A percentile compares a stretch with the other conserved stretches of the same genome.
Conservation (phyloP, 306 rosid species). For the Cercis canadensis region DNA sequence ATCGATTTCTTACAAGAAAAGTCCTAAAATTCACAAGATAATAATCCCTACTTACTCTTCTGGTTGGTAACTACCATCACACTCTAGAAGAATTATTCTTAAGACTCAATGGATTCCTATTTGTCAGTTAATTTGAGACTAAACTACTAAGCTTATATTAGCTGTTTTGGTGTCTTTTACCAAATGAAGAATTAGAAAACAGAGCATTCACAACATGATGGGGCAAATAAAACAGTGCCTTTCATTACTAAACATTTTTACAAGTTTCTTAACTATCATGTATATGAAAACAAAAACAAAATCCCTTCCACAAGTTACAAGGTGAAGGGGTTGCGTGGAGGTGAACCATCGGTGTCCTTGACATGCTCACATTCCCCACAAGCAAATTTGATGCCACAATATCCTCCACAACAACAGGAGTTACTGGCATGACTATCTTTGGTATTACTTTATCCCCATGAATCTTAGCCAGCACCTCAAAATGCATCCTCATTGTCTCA, state of each 20-base stretch:
- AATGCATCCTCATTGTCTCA: slow-evolving; percentile 67
- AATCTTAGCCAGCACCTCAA: slow-evolving; percentile 91
- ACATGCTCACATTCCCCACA: slow-evolving; percentile 60
- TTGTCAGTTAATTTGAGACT: too few species aligned
- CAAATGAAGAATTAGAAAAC: too few species aligned
- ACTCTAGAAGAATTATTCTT: too few species aligned
- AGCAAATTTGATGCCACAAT: slow-evolving; percentile 45
- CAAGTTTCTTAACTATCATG: slow-evolving; percentile 30
- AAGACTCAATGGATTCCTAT: too few species aligned
- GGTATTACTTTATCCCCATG: slow-evolving; percentile 83
- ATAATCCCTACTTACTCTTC: too few species aligned
- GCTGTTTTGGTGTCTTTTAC: too few species aligned
- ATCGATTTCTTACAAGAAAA: too few species aligned
- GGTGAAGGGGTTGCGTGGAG: slow-evolving; percentile 64
- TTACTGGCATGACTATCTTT: slow-evolving; percentile 67
- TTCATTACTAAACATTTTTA: slow-evolving; percentile 31
- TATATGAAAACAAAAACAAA: slow-evolving; percentile 1
- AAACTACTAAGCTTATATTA: too few species aligned
- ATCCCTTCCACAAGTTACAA: slow-evolving; percentile 39
- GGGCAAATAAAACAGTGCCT: slow-evolving; percentile 16
- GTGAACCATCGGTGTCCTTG: slow-evolving; percentile 52
- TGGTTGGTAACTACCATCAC: too few species aligned
- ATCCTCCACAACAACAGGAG: slow-evolving; percentile 64
- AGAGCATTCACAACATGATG: too few species aligned
- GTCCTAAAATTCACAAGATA: too few species aligned